Conservation (phyloP, 2,329 filamentous ascomycete species). For the Colletotrichum lupini region DNA sequence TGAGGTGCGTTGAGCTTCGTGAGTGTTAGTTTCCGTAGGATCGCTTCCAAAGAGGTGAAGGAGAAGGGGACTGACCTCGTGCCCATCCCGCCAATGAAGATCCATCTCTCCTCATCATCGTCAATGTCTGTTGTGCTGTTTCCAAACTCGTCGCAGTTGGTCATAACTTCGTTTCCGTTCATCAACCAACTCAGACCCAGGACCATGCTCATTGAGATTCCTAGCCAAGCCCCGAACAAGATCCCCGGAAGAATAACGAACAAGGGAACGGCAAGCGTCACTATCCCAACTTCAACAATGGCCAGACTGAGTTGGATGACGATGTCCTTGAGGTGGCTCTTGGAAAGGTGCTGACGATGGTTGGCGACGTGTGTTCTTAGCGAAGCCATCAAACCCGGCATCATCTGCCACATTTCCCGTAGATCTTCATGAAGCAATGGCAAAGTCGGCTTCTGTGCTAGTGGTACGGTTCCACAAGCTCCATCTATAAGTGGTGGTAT, state of each 20-base stretch:
- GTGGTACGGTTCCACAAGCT: slow-evolving; percentile 46
- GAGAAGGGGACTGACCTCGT: slow-evolving; percentile 41
- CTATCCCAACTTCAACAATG: slow-evolving; percentile 41
- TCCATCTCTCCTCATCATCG: slow-evolving; percentile 46
- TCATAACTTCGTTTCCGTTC: slow-evolving; percentile 40
- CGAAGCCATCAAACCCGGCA: slow-evolving; percentile 37
- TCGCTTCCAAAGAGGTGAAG: background rate
- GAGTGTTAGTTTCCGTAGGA: background rate
- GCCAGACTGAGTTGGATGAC: slow-evolving; percentile 40
- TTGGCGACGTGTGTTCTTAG: slow-evolving; percentile 36
- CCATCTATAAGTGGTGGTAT: slow-evolving; percentile 50
- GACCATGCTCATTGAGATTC: slow-evolving; percentile 38
- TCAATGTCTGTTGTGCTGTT: slow-evolving; percentile 43
- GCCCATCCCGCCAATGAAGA: slow-evolving; percentile 48
- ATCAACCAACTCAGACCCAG: slow-evolving; percentile 42
- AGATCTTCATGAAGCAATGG: slow-evolving; percentile 40
- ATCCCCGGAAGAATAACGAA: slow-evolving; percentile 45
- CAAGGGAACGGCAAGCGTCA: slow-evolving; percentile 41
- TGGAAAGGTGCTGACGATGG: slow-evolving; percentile 36
- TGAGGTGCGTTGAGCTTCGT: slow-evolving; percentile 43
- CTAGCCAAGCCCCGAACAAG: slow-evolving; percentile 43
- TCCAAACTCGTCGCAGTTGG: slow-evolving; percentile 38
- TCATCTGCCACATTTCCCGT: slow-evolving; percentile 35
- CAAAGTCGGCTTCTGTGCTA: slow-evolving; percentile 39
- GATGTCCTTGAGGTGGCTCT: slow-evolving; percentile 38